These are phyloP conservation scores for Penicillium paxilli DNA, from an alignment of 495 filamentous ascomycete genomes.

Conservation along the genomic window DNA sequence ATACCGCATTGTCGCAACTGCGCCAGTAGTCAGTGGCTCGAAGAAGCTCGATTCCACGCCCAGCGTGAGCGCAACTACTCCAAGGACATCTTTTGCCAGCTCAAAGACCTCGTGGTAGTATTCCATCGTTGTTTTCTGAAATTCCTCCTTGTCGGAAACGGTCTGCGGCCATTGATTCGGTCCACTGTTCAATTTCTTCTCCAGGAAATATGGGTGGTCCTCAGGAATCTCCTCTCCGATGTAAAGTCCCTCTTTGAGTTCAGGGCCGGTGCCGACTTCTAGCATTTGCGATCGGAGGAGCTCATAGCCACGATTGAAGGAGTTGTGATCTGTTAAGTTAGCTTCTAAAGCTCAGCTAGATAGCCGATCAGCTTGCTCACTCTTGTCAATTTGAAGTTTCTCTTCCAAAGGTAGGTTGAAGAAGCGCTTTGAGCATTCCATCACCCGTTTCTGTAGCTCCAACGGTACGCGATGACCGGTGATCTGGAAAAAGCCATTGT, in stretches of 20 bases:
- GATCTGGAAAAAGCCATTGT: constrained; percentile 54
- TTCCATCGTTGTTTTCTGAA: constrained; percentile 46
- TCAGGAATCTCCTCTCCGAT: constrained; percentile 46
- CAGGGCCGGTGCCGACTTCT: constrained; percentile 44
- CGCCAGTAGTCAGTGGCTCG: constrained; percentile 28
- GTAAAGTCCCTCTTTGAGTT: constrained; percentile 54
- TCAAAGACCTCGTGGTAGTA: constrained; percentile 44
- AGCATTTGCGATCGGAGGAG: constrained; percentile 49
- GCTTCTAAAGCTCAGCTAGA: not conserved
- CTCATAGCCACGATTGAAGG: constrained; percentile 52
- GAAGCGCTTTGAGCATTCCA: constrained; percentile 44
- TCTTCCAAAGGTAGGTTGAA: constrained; percentile 53
- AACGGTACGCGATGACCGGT: constrained; percentile 44
- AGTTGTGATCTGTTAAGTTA: constrained; percentile 26
- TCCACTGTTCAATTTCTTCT: constrained; percentile 38
- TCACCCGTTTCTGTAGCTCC: constrained; percentile 30
- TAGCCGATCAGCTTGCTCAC: constrained; percentile 8
- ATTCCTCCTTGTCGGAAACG: constrained; percentile 41
- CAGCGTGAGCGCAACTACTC: constrained; percentile 29
- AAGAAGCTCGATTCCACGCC: constrained; percentile 35
- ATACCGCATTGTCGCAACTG: constrained; percentile 45
- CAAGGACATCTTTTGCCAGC: constrained; percentile 33
- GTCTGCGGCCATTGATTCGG: constrained; percentile 52
- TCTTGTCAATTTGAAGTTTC: constrained; percentile 49
- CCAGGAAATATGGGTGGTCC: constrained; percentile 38